Evolutionary conservation across 2,329 filamentous ascomycete species (phyloP), one percentile per base, ranked within the genome.

Genomic region (Mycosphaerella sp.): DNA sequence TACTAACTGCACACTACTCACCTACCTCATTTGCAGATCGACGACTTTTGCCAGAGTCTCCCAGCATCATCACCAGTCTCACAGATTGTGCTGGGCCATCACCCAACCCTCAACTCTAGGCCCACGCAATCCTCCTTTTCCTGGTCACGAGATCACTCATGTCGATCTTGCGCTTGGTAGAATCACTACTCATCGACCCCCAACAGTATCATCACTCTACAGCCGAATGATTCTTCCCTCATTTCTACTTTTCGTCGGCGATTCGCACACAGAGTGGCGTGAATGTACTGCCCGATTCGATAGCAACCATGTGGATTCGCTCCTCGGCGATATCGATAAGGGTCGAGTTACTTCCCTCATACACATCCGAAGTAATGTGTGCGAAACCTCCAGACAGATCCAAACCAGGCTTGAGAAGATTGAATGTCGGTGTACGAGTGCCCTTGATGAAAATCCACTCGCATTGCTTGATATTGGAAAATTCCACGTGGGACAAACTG

Each of bases 201-300:
- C 32, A 8, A 12, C 32, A 12, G 11, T 12, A 36, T 36, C 2
- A 9, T 36, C 2, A 36, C 8, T 8, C 32, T 4, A 4, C 32
- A 36, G 2, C 8, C 8, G 11, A 17, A 17, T 17, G 14, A 9
- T 36, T 8, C 32, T 36, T 36, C 17, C 21, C 17, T 44, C 42
- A 29, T 12, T 48, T 26, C 42, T 50, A 29, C 14, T 45, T 26
- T 17, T 45, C 21, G n/a, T 46, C 34, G 10, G 10, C 29, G 12
- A 57, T 46, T 17, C 48, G 44, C 21, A 57, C 41, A 40, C 55
- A 57, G 10, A 57, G 45, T 12, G 55, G 55, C 12, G 48, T 46
- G 41, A 45, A 53, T 3, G 48, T 53, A 26, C 38, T 48, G 14
- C 55, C 55, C 11, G 51, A 54, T 9, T 57, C 47, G 34, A 57